Evolutionary conservation across 257 asterid species (phyloP).

Genomic region (Petunia secreta): DNA sequence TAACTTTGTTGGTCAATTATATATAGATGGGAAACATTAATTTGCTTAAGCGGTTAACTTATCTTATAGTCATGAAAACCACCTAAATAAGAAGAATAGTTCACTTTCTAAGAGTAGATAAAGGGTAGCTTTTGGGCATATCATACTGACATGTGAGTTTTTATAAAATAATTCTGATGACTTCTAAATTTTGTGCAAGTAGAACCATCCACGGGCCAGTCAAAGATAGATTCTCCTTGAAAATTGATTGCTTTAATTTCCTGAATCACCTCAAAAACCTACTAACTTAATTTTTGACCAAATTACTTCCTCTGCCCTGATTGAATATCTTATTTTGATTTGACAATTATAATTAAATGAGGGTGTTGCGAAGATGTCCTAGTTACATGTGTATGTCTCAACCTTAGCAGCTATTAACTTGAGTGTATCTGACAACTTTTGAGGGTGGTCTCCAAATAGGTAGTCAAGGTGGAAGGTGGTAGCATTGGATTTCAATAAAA

Average conservation of each 20-base stretch:
- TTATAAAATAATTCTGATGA: neutral
- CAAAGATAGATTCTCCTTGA: neutral
- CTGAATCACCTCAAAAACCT: neutral
- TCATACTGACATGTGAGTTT: neutral
- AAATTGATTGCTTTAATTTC: neutral
- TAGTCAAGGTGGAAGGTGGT: neutral
- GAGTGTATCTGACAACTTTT: neutral
- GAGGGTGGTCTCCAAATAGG: neutral
- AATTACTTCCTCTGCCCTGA: neutral
- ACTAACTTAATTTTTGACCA: neutral
- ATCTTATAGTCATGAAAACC: neutral
- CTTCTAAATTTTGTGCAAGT: neutral
- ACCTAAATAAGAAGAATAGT: neutral
- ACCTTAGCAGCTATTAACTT: neutral
- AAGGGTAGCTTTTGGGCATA: neutral
- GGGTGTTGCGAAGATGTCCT: neutral
- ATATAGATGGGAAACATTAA: neutral
- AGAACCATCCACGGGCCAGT: neutral
- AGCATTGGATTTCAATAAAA: neutral
- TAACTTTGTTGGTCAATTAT: neutral
- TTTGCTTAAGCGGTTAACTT: neutral
- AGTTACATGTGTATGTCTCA: neutral
- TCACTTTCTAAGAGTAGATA: neutral
- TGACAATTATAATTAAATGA: neutral
- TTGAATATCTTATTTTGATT: neutral